phyloP scores from a whole-genome alignment of 2,329 filamentous ascomycete species.

The Fusarium metavorans region DNA sequence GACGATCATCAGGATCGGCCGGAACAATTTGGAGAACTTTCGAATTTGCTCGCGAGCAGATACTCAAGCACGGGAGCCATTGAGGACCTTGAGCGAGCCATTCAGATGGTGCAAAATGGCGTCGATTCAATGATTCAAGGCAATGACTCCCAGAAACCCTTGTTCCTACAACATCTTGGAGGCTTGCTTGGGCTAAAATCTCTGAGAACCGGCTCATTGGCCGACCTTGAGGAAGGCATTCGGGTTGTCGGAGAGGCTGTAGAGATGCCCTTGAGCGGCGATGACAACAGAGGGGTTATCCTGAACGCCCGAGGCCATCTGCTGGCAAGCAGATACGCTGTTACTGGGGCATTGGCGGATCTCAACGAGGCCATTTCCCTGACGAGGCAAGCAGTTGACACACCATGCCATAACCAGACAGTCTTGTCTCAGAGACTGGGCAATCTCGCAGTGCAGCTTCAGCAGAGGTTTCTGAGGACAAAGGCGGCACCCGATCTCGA shows the following conservation, averaged over 20 bases:
- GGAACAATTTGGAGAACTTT: background rate
- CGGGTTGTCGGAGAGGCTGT: background rate
- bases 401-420: background rate
- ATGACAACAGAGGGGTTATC: background rate
- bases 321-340: background rate
- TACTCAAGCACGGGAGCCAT: background rate
- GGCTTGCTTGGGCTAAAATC: background rate
- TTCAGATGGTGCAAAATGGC: background rate
- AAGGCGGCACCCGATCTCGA: background rate
- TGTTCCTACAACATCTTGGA: background rate
- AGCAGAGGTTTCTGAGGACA: background rate
- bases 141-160: background rate
- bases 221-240: background rate
- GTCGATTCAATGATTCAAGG: background rate
- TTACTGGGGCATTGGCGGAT: background rate
- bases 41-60: background rate
- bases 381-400: background rate
- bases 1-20: background rate
- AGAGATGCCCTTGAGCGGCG: background rate
- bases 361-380: background rate
- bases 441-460: background rate
- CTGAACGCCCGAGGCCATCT: background rate
- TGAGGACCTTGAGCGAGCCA: background rate
- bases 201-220: background rate
- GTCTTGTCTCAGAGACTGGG: background rate